Evolutionary conservation across 768 basidiomycete species (phyloP), one percentile per base, ranked within the genome.

Genomic region (Suillus bovinus): DNA sequence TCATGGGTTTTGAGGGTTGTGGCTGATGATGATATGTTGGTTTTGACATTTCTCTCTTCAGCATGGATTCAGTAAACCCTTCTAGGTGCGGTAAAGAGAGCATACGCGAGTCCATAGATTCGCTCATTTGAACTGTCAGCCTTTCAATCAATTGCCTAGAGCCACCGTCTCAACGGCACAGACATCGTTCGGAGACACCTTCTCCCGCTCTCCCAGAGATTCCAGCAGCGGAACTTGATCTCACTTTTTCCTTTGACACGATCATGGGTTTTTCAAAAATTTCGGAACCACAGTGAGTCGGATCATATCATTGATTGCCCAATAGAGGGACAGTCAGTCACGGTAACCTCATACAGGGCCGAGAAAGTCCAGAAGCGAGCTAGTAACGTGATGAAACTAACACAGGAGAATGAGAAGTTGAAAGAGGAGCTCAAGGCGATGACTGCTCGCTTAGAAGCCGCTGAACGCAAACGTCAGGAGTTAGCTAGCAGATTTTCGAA

Each of bases 351-450:
- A 66, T 62, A 33, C 62, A 75, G 74, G 52, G 65, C 29, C 36
- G 74, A 78, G 65, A 74, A 73, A 61, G 72, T 83, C 66, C 79
- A 89, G 71, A 92, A 91, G 76, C 86, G 91, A 64, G 86, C 85
- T 46, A 89, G 87, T 68, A 91, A 89, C 73, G 88, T 93, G 62
- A 72, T 90, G 70, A 90, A 88, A 70, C 79, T 93, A 39, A 81
- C 88, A 24, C 81, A 89, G 77, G 91, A 93, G 80, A 89, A 92
- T 72, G 88, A 90, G 73, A 89, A 86, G 73, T 78, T 93, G 63
- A 86, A 88, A 74, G 87, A 82, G 56, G 86, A 91, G 75, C 81
- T 93, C 69, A 85, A 81, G 70, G 88, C 85, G 56, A 88, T 93
- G 87, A 81, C 83, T 22, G 89, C 88, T 64, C 77, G 89, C 67